Conservation (phyloP, 176 grass and related monocot genomes). For the Oryza glumipatula region DNA sequence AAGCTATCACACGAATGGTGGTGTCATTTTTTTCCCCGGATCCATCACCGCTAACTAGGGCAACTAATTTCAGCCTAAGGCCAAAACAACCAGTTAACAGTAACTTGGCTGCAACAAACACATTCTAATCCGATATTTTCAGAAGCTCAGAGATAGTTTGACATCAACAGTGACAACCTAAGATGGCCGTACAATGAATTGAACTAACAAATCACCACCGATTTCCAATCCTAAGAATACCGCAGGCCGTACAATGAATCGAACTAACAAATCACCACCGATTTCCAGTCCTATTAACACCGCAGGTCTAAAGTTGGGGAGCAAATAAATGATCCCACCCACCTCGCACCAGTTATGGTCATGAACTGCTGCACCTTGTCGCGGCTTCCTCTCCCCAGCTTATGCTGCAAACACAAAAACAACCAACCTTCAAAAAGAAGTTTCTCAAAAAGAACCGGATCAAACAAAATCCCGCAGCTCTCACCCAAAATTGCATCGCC, state of each 20-base stretch:
- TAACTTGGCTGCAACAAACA: background rate
- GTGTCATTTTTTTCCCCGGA: background rate
- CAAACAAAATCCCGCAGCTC: constrained; percentile 23
- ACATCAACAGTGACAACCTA: background rate
- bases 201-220: constrained; percentile 8
- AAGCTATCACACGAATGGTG: background rate
- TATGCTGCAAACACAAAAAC: constrained; percentile 64
- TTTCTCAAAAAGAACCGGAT: background rate
- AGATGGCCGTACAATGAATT: background rate
- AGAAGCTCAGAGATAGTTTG: background rate
- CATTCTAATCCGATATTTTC: background rate
- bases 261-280: constrained; percentile 8
- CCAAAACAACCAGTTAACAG: background rate
- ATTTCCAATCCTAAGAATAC: constrained; percentile 17
- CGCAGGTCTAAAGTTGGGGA: background rate
- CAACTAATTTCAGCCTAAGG: constrained; percentile 17
- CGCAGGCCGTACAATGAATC: background rate
- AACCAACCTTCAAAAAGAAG: background rate
- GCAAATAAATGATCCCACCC: constrained; percentile 28
- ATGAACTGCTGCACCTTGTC: constrained; percentile 99
- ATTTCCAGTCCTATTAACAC: background rate
- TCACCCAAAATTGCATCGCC: background rate
- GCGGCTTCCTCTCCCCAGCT: constrained; percentile 92
- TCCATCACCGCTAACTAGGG: background rate
- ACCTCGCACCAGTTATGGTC: constrained; percentile 91